A percentile compares a stretch with the other conserved stretches of the same genome.
These are phyloP conservation scores for Pterulicium gracile DNA, from an alignment of 1,284 basidiomycete genomes.

Conservation along the genomic window DNA sequence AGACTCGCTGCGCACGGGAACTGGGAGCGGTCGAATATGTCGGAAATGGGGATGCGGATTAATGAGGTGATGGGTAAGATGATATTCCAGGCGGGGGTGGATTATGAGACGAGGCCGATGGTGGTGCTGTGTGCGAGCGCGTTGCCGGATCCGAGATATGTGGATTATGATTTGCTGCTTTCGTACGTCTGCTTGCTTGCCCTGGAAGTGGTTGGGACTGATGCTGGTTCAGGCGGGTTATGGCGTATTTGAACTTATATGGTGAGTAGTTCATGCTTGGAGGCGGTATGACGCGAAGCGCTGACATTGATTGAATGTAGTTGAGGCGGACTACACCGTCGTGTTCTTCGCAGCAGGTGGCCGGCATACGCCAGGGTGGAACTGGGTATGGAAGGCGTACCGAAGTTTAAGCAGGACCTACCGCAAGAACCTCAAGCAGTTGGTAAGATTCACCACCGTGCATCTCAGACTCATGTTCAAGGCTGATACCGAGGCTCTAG, in stretches of 20 bases:
- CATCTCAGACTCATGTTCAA: slow-evolving; percentile 2
- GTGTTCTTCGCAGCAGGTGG: slow-evolving; percentile 81
- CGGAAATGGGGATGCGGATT: not conserved
- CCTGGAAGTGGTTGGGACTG: slow-evolving; percentile 6
- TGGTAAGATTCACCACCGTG: slow-evolving; percentile 32
- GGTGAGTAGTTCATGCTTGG: too few relatives aligned
- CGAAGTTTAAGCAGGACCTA: slow-evolving; percentile 73
- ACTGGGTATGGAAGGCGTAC: slow-evolving; percentile 86
- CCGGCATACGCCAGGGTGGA: slow-evolving; percentile 68
- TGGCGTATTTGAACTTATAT: slow-evolving; percentile 70
- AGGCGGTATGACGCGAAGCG: too few relatives aligned
- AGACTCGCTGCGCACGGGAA: too few relatives aligned
- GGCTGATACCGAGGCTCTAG: too few relatives aligned
- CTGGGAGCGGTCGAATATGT: too few relatives aligned
- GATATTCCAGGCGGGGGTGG: slow-evolving; percentile 82
- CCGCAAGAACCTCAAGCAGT: slow-evolving; percentile 76
- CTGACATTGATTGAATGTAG: too few relatives aligned
- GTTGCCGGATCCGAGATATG: slow-evolving; percentile 65
- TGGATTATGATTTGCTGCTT: slow-evolving; percentile 70
- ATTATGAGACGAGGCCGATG: slow-evolving; percentile 85
- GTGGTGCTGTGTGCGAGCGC: slow-evolving; percentile 74
- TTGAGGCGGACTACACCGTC: slow-evolving; percentile 80
- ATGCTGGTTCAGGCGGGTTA: slow-evolving; percentile 41
- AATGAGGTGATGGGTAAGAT: slow-evolving; percentile 53
- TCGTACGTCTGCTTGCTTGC: slow-evolving; percentile 36